Evolutionary conservation across 176 grass and related monocot genomes (phyloP), one percentile per base, ranked within the genome.

Genomic region (Musa troglodytarum): DNA sequence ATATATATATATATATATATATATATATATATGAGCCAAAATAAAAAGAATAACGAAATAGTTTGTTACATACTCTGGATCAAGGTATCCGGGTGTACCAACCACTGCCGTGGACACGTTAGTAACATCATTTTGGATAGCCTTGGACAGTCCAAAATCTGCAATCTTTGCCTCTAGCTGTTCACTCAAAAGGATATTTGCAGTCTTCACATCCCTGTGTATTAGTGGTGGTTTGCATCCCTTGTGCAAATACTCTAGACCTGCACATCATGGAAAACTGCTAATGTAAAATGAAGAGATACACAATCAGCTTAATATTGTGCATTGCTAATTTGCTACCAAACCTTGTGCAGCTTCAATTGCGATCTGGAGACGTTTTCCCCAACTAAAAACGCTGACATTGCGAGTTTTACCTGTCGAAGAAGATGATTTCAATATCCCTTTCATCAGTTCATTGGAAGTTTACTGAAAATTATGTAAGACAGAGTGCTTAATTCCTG

Each of bases 321-420:
- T 43, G 34, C 3, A 3, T 43, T 43, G 12, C 17, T 67, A 67
- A 43, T 26, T 2, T 67, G 11, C 64, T 28, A 28, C 28, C 64
- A 67, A 67, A 65, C 64, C 64, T 67, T 67, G 23, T 24, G 64
- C 64, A 67, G 64, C 64, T 67, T 67, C 23, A 67, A 28, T 28
- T 67, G 64, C 64, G 28, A 67, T 67, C 25, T 28, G 64, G 11
- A 67, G 64, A 4, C 7, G 20, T 11, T 67, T 28, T 67, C 64
- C 64, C 64, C 64, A 94, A n/a, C 52, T 53, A 1, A 94, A 54
- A n/a, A 1, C 21, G 53, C 53, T 52, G 15, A 2, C 11, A 0
- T 51, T 65, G 19, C 28, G n/a, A 49, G 54, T 58, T 68, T 22
- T 81, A 24, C 76, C 87, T 89, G 24, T 2, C 25, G 67, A 49